These are phyloP conservation scores for Coniochaeta hoffmannii DNA, from an alignment of 2,329 filamentous ascomycete species.

Conservation along the genomic window DNA sequence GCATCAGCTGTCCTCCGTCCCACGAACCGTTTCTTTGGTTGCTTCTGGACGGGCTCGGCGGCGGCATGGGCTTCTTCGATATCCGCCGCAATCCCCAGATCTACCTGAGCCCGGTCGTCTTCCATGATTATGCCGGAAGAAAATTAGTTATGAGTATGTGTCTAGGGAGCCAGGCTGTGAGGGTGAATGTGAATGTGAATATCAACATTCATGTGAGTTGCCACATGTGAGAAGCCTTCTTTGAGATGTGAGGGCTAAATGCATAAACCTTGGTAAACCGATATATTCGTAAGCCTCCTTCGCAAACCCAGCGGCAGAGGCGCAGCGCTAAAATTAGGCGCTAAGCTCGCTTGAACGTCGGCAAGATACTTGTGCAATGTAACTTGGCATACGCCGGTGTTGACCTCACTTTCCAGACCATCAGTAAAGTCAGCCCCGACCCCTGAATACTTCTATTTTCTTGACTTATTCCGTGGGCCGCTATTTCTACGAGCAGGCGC, in stretches of 20 bases:
- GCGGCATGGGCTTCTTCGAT: constrained; percentile 44
- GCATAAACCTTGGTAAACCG: background rate
- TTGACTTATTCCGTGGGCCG: background rate
- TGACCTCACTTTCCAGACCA: background rate
- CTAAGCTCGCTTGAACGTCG: background rate
- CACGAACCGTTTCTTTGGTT: constrained; percentile 89
- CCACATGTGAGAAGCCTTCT: background rate
- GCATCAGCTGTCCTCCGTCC: constrained; percentile 69
- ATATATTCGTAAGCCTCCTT: background rate
- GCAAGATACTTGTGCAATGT: background rate
- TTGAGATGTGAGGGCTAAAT: background rate
- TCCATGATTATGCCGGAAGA: constrained; percentile 48
- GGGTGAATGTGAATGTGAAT: background rate
- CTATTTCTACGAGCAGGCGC: background rate
- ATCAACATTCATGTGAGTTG: background rate
- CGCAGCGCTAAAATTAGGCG: background rate
- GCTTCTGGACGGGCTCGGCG: constrained; percentile 36
- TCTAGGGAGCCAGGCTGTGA: no score
- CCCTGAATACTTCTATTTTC: background rate
- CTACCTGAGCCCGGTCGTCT: constrained; percentile 62
- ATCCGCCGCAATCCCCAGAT: constrained; percentile 62
- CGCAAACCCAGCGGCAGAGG: background rate
- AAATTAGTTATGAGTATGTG: no score
- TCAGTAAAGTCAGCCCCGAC: background rate
- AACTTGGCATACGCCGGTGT: background rate